Percentiles rank a stretch among this genome's conserved stretches.
phyloP scores from a whole-genome alignment of 2,329 filamentous ascomycete species.

The Penicillium rolfsii region DNA sequence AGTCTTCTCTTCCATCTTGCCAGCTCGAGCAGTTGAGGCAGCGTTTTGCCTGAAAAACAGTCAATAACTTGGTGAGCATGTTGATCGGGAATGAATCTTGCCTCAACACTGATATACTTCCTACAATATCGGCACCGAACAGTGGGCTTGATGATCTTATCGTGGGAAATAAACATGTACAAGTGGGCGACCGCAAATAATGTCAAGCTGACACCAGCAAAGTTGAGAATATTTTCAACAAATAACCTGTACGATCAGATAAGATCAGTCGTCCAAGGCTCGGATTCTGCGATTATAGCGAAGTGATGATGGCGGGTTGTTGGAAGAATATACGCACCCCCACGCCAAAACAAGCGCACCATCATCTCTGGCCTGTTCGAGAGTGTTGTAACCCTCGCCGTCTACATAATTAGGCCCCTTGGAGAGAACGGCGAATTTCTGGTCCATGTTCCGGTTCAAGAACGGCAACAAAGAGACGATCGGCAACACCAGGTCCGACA shows the following conservation, averaged over 20 bases:
- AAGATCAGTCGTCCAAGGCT: not conserved
- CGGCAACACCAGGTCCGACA: conserved; percentile 71
- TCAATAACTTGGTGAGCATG: not conserved
- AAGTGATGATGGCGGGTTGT: not conserved
- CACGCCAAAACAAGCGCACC: conserved; percentile 74
- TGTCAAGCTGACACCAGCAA: conserved; percentile 66
- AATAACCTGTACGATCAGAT: conserved; percentile 23
- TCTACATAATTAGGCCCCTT: conserved; percentile 58
- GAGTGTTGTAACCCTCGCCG: conserved; percentile 67
- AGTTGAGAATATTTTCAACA: conserved; percentile 60
- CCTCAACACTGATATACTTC: conserved; percentile 63
- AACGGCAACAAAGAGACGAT: conserved; percentile 70
- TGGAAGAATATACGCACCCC: conserved; percentile 52
- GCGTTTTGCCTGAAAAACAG: conserved; percentile 45
- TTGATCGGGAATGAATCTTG: conserved; percentile 34
- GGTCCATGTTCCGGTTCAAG: conserved; percentile 70
- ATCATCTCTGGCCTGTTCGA: conserved; percentile 69
- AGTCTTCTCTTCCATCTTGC: conserved; percentile 59
- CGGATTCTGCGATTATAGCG: not conserved
- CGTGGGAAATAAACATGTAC: conserved; percentile 64
- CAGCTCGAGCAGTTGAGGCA: conserved; percentile 63
- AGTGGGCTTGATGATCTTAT: conserved; percentile 71
- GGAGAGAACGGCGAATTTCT: conserved; percentile 71
- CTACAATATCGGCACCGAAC: conserved; percentile 64
- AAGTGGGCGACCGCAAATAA: conserved; percentile 66